These are phyloP conservation scores for Talaromyces marneffei DNA, from an alignment of 2,329 filamentous ascomycete species.

Conservation along the genomic window DNA sequence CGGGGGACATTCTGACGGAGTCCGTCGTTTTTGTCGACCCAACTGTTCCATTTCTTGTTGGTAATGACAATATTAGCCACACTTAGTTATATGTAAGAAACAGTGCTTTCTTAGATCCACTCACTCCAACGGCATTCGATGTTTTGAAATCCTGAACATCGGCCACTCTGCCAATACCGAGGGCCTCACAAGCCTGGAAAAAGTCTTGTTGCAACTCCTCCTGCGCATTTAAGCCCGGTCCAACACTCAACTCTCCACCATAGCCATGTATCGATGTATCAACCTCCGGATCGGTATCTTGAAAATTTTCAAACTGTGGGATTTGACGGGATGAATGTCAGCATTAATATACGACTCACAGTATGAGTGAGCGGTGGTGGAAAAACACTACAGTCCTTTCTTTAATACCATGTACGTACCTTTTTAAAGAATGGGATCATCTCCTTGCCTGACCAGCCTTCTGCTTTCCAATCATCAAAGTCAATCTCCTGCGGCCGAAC, in stretches of 20 bases:
- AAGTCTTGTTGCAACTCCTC: conserved; percentile 16
- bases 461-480: conserved; percentile 1
- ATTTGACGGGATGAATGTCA: too few relatives aligned
- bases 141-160: conserved; percentile 17
- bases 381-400: background rate
- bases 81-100: too few relatives aligned
- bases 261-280: conserved; percentile 17
- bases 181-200: conserved; percentile 14
- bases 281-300: conserved; percentile 15
- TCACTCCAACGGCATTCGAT: conserved; percentile 18
- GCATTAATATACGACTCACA: background rate
- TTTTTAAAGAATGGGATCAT: conserved; percentile 5
- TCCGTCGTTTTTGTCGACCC: conserved; percentile 17
- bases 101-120: background rate
- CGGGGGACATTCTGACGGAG: conserved; percentile 18
- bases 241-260: conserved; percentile 17
- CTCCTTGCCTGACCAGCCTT: conserved; percentile 6
- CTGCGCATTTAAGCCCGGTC: conserved; percentile 16
- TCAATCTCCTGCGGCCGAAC: conserved; percentile 3
- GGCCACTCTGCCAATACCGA: conserved; percentile 13
- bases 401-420: too few relatives aligned
- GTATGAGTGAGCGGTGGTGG: background rate
- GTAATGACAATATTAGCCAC: background rate
- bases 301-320: conserved; percentile 16
- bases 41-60: conserved; percentile 18